A percentile compares a stretch with the other conserved stretches of the same genome.
These are phyloP conservation scores for Rhodomyrtus psidioides DNA, from an alignment of 441 rosid species.

Conservation along the genomic window DNA sequence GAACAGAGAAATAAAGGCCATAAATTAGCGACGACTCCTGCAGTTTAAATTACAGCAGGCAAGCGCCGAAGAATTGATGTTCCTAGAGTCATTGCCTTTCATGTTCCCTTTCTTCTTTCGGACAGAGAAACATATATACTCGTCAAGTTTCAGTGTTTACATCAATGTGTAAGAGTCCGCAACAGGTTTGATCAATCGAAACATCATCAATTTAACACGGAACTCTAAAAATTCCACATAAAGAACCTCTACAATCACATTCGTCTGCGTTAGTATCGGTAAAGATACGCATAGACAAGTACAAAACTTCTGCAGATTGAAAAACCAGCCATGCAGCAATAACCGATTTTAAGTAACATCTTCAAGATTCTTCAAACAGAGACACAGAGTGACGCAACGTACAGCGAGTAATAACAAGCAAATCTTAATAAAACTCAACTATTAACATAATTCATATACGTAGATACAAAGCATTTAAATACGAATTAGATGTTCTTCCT, in stretches of 20 bases:
- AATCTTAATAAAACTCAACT: no score
- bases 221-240: background rate
- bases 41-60: background rate
- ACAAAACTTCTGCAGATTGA: background rate
- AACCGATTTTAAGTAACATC: background rate
- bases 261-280: background rate
- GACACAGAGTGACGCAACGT: no score
- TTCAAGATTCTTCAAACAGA: background rate
- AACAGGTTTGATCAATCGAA: background rate
- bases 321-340: background rate
- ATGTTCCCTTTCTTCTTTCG: background rate
- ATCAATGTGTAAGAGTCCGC: background rate
- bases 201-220: background rate
- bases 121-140: background rate
- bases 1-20: no score
- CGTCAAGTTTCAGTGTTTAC: background rate
- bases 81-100: background rate
- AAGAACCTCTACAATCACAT: background rate
- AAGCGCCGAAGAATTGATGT: background rate
- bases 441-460: no score
- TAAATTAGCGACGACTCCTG: background rate
- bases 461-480: no score
- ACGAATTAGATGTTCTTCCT: no score
- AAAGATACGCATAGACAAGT: background rate
- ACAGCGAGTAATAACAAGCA: no score